Conservation (phyloP, 2,329 filamentous ascomycete genomes). For the Monosporascus sp. region DNA sequence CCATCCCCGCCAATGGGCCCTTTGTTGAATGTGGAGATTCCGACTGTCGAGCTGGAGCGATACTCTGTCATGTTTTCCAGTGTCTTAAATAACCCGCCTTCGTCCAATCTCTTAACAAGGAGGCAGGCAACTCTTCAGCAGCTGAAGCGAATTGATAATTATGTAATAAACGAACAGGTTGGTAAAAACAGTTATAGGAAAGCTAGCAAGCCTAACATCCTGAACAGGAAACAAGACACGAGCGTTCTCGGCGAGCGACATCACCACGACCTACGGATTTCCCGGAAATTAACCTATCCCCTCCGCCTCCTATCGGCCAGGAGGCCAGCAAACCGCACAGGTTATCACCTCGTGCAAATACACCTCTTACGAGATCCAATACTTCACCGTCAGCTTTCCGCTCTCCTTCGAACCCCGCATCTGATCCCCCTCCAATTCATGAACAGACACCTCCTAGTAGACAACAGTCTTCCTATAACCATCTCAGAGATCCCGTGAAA, state of each 20-base stretch:
- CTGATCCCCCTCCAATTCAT: conserved; percentile 21
- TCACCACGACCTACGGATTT: conserved; percentile 43
- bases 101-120: conserved; percentile 44
- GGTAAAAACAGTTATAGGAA: conserved; percentile 4
- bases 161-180: conserved; percentile 34
- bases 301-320: conserved; percentile 26
- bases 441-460: conserved; percentile 6
- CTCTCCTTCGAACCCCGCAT: conserved; percentile 36
- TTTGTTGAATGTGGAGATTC: conserved; percentile 73
- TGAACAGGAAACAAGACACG: conserved; percentile 10
- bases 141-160: conserved; percentile 49
- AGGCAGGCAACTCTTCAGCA: conserved; percentile 55
- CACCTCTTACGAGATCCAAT: conserved; percentile 40
- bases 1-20: conserved; percentile 8
- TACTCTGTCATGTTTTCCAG: conserved; percentile 92
- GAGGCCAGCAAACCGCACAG: conserved; percentile 17
- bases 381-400: conserved; percentile 47
- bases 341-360: conserved; percentile 31
- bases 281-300: conserved; percentile 42
- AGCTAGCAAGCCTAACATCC: conserved; percentile 8
- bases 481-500: conserved; percentile 10
- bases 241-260: conserved; percentile 35
- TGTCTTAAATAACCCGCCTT: conserved; percentile 50
- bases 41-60: conserved; percentile 72
- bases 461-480: conserved; percentile 5